Evolutionary conservation across 2,329 filamentous ascomycete genomes (phyloP), one percentile per base, ranked within the genome.

Genomic region (Trichoderma atroviride): DNA sequence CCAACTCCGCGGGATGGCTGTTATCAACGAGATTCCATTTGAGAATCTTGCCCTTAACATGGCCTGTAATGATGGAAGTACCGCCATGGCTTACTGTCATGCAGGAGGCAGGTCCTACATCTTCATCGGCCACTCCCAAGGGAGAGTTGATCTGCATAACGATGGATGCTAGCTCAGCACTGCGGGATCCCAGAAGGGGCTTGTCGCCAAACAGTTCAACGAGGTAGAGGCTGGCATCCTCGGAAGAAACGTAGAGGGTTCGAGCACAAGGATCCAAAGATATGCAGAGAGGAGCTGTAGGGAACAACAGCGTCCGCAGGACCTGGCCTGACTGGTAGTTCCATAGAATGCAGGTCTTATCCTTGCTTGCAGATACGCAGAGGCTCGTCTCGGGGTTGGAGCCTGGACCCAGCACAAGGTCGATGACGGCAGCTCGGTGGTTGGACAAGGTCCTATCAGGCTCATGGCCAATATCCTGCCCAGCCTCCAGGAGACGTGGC

Each of bases 271-370:
- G 91, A 78, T 98, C 96, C 5, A 98, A 83, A 10, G 88, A 83
- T 40, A 95, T 78, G 74, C 91, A 94, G 35, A 91, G 83, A 19
- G 94, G 93, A 22, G 86, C 83, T n/a, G 86, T 84, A 2, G 92
- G 88, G 69, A 98, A 88, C 52, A 98, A 85, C 72, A 96, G 89
- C 4, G 94, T 98, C 55, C 94, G 89, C 69, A 98, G 82, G 13
- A 91, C 84, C 70, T 88, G 87, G 50, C 93, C 93, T 0, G 89
- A 92, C 71, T 90, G 88, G 78, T 96, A 96, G 80, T 98, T 94
- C 96, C 96, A 99, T 70, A 97, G 85, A 75, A 97, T 90, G 74
- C 93, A 93, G 9, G 93, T 96, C 80, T 92, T 94, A 81, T 98
- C 96, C 74, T 88, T 89, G 73, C 93, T 93, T 7, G 90, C 88